A percentile compares a stretch with the other conserved stretches of the same genome.
phyloP scores from a whole-genome alignment of 1,139 yeast species.

The Magnusiomyces tetraspermus region DNA sequence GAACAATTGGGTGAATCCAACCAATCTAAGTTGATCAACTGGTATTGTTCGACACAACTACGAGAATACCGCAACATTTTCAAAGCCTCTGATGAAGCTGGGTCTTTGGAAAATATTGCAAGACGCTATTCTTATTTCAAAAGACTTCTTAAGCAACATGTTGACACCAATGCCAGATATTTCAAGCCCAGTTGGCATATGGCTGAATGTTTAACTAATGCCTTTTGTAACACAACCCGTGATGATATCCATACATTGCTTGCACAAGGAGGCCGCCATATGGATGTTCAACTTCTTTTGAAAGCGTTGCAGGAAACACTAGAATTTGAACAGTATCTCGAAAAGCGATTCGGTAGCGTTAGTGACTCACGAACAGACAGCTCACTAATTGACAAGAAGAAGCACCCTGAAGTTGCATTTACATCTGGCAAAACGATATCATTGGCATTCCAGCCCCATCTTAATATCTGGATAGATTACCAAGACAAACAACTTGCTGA shows the following conservation, averaged over 20 bases:
- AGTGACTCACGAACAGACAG: slow-evolving; percentile 18
- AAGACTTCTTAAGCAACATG: slow-evolving; percentile 54
- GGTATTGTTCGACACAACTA: slow-evolving; percentile 66
- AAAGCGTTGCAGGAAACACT: slow-evolving; percentile 51
- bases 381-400: slow-evolving; percentile 13
- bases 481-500: slow-evolving; percentile 58
- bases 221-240: slow-evolving; percentile 61
- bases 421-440: slow-evolving; percentile 47
- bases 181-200: slow-evolving; percentile 74
- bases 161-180: slow-evolving; percentile 40
- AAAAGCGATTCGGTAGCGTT: slow-evolving; percentile 42
- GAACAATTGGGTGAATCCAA: slow-evolving; percentile 51
- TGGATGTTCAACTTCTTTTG: slow-evolving; percentile 51
- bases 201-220: slow-evolving; percentile 47
- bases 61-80: slow-evolving; percentile 70
- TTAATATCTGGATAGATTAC: slow-evolving; percentile 77
- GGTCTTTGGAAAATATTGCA: slow-evolving; percentile 75
- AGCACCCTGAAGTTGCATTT: slow-evolving; percentile 13
- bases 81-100: slow-evolving; percentile 78
- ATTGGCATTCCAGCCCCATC: slow-evolving; percentile 72
- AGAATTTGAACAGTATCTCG: slow-evolving; percentile 71
- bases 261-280: slow-evolving; percentile 28
- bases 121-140: slow-evolving; percentile 77
- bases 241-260: slow-evolving; percentile 51
- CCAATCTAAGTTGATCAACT: slow-evolving; percentile 52